These are phyloP conservation scores for Fusarium tuaranense DNA, from an alignment of 2,329 filamentous ascomycete genomes.

Conservation along the genomic window DNA sequence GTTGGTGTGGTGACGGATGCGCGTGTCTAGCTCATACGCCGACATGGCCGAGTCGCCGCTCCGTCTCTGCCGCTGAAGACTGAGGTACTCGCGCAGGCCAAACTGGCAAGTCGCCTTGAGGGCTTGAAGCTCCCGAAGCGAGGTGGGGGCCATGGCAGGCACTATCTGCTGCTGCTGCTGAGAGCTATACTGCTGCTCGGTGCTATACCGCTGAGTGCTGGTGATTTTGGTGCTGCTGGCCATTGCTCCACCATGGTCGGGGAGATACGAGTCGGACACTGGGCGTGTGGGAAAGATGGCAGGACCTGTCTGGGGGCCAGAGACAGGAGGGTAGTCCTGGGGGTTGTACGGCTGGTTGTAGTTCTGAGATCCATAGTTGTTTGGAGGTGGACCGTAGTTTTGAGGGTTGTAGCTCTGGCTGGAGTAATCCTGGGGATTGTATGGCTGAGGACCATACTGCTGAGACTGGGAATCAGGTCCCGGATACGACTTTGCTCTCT, in stretches of 20 bases:
- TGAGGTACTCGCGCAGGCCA: slow-evolving; percentile 51
- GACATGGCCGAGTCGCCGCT: slow-evolving; percentile 45
- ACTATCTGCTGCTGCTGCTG: slow-evolving; percentile 16
- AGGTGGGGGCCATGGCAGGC: slow-evolving; percentile 33
- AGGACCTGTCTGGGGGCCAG: slow-evolving; percentile 33
- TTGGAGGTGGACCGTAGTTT: slow-evolving; percentile 27
- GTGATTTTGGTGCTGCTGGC: slow-evolving; percentile 20
- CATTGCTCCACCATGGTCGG: slow-evolving; percentile 38
- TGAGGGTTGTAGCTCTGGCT: slow-evolving; percentile 32
- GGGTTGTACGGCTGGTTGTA: slow-evolving; percentile 33
- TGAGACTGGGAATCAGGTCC: slow-evolving; percentile 35
- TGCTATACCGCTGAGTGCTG: background rate
- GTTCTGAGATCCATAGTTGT: slow-evolving; percentile 26
- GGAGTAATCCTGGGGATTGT: slow-evolving; percentile 35
- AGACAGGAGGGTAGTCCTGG: slow-evolving; percentile 38
- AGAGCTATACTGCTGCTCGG: background rate
- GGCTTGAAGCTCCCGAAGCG: slow-evolving; percentile 46
- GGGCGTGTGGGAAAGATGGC: slow-evolving; percentile 38
- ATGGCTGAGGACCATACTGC: slow-evolving; percentile 32
- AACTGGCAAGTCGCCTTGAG: slow-evolving; percentile 52
- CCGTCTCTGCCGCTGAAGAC: slow-evolving; percentile 47
- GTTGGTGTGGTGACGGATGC: slow-evolving; percentile 56
- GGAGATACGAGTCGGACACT: slow-evolving; percentile 36
- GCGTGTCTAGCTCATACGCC: slow-evolving; percentile 55
- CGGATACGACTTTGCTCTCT: slow-evolving; percentile 37